Base-by-base conservation (phyloP, 164 flowering plant species). In the Houttuynia cordata region DNA sequence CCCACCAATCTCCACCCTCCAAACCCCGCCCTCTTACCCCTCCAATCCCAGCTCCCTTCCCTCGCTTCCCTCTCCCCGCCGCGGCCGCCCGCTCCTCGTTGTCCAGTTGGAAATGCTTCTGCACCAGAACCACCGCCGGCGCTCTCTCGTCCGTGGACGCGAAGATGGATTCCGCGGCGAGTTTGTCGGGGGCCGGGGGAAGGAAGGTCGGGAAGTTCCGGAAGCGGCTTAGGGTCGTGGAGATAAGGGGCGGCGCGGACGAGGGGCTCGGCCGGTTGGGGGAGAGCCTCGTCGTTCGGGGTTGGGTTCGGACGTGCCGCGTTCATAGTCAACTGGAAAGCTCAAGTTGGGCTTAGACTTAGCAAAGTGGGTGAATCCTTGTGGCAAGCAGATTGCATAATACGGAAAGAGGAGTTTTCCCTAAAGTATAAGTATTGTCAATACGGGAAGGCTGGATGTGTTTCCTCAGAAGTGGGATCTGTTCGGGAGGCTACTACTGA, bases 221-320 rank as follows among this genome's bases (percentile, higher is more conserved):
- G 69, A 83, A 71, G 78, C 75, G 84, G 67, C 34, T 81, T 73
- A 85, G 74, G 76, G 65, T 94, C 69, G 78, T 60, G 19, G 97
- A 91, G 50, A 73, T 94, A 10, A 88, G 81, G 68, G 86, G 86
- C 5, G 97, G 91, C 6, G 67, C 74, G 0, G 87, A 84, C 30
- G 88, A 85, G 68, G 97, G 96, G 1, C 61, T 90, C 75, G 78
- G 68, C 51, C 72, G 77, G 18, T 62, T 91, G 30, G 96, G 96
- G 56, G 79, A 83, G 78, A 77, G 61, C 3, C 53, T 88, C 42
- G 76, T 74, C 8, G 84, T 91, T 5, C 76, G 60, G 62, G 99
- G 99, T 14, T 93, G 99, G 99, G 99, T 93, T 37, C 75, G 99
- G 59, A 90, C 97, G 7, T 76, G 87, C 51, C 80, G 98, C 22